phyloP scores from a whole-genome alignment of 2,329 filamentous ascomycete genomes.

The Elsinoe necatrix region DNA sequence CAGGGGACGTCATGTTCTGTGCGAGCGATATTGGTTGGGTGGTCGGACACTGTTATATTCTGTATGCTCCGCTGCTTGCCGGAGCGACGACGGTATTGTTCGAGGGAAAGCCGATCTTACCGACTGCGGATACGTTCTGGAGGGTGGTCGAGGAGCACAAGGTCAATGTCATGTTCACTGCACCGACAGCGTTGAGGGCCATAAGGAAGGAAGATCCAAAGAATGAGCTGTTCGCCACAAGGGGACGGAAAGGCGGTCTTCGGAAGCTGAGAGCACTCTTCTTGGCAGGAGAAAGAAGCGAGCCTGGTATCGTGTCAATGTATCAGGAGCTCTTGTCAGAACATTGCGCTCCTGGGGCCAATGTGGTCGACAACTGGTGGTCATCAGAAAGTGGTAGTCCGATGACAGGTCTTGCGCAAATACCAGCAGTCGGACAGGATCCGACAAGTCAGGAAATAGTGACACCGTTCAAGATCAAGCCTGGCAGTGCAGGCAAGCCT shows the following conservation, averaged over 20 bases:
- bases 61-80: conserved; percentile 77
- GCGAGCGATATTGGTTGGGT: conserved; percentile 91
- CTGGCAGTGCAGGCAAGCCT: conserved; percentile 80
- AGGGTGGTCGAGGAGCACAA: conserved; percentile 74
- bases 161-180: conserved; percentile 77
- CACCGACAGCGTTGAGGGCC: conserved; percentile 76
- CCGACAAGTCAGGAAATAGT: conserved; percentile 36
- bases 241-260: conserved; percentile 63
- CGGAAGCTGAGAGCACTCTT: conserved; percentile 66
- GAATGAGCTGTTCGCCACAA: conserved; percentile 54
- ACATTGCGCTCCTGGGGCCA: conserved; percentile 55
- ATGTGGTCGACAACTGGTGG: conserved; percentile 67
- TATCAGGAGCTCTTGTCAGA: conserved; percentile 65
- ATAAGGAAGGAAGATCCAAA: conserved; percentile 80
- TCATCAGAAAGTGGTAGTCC: conserved; percentile 62
- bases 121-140: conserved; percentile 83
- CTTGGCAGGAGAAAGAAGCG: conserved; percentile 80
- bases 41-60: conserved; percentile 76
- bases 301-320: conserved; percentile 73
- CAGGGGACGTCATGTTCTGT: conserved; percentile 73
- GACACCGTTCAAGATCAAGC: conserved; percentile 56
- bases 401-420: conserved; percentile 57
- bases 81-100: conserved; percentile 82
- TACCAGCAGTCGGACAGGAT: conserved; percentile 52
- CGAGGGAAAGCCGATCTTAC: conserved; percentile 90